A percentile compares a stretch with the other conserved stretches of the same genome.
These are phyloP conservation scores for Breviolum minutum DNA, from an alignment of 73 alveolate genomes.

Conservation along the genomic window DNA sequence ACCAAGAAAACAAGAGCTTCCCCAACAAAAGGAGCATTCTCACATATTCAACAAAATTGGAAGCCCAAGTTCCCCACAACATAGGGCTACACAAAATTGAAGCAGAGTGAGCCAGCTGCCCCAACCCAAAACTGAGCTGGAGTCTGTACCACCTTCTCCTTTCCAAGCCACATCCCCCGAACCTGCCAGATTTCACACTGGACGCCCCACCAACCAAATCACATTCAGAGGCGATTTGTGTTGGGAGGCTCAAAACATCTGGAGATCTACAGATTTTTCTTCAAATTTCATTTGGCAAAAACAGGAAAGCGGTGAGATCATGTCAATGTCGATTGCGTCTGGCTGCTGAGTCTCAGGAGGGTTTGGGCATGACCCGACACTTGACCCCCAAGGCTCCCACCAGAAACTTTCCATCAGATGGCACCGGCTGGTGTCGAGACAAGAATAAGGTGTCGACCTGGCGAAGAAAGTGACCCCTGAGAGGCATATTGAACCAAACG, in stretches of 20 bases:
- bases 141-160: constrained; percentile 16
- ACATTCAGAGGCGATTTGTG: too few species aligned
- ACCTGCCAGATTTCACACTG: background rate
- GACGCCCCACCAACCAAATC: background rate
- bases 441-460: constrained; percentile 33
- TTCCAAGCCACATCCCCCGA: background rate
- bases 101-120: too few species aligned
- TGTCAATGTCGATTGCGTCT: too few species aligned
- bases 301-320: too few species aligned
- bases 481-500: background rate
- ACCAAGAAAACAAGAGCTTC: too few species aligned
- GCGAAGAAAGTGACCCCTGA: background rate
- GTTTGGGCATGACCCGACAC: background rate
- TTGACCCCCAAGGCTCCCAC: background rate
- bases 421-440: background rate
- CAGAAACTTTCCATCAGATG: background rate
- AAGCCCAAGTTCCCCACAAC: too few species aligned
- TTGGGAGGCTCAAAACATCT: too few species aligned
- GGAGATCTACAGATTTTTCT: too few species aligned
- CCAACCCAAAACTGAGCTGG: background rate
- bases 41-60: too few species aligned
- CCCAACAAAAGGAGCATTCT: too few species aligned
- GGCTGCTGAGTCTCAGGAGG: background rate
- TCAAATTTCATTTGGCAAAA: too few species aligned
- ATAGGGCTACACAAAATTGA: too few species aligned